These are phyloP conservation scores for Neoboletus brunneissimus DNA, from an alignment of 768 basidiomycete genomes.

Conservation along the genomic window DNA sequence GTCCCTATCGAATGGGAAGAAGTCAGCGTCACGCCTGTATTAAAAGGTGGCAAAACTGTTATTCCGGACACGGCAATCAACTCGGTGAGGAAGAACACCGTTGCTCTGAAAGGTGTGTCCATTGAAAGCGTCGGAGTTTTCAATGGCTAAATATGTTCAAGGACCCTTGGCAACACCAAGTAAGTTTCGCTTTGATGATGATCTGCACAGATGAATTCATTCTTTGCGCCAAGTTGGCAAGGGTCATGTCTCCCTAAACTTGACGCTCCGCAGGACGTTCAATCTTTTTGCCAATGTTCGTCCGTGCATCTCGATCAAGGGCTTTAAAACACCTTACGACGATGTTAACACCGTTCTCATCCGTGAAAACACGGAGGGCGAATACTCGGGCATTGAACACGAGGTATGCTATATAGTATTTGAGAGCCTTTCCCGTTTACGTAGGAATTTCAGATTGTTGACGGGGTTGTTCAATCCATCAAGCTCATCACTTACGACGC, in stretches of 20 bases:
- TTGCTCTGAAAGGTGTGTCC: conserved; percentile 87
- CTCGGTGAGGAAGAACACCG: conserved; percentile 94
- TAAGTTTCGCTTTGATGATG: conserved; percentile 41
- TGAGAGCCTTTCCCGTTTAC: conserved; percentile 11
- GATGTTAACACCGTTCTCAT: conserved; percentile 98
- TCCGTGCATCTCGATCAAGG: conserved; percentile 92
- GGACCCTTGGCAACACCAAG: conserved; percentile 97
- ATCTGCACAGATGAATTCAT: conserved; percentile 13
- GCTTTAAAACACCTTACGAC: conserved; percentile 98
- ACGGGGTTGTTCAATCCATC: conserved; percentile 99
- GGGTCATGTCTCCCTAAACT: conserved; percentile 96
- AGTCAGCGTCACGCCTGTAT: conserved; percentile 90
- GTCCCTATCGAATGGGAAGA: conserved; percentile 99
- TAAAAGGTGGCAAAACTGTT: conserved; percentile 94
- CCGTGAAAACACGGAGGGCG: conserved; percentile 99
- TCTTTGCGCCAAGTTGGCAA: conserved; percentile 74
- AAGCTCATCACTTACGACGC: conserved; percentile 99
- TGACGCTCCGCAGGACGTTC: conserved; percentile 96
- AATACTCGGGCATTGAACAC: conserved; percentile 99
- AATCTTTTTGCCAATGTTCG: conserved; percentile 98
- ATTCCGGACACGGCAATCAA: conserved; percentile 91
- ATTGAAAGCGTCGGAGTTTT: not conserved
- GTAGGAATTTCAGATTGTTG: conserved; percentile 63
- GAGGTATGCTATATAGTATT: conserved; percentile 54
- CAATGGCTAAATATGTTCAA: conserved; percentile 29